Evolutionary conservation across 2,329 filamentous ascomycete genomes (phyloP).

Genomic region (Colletotrichum sansevieriae): DNA sequence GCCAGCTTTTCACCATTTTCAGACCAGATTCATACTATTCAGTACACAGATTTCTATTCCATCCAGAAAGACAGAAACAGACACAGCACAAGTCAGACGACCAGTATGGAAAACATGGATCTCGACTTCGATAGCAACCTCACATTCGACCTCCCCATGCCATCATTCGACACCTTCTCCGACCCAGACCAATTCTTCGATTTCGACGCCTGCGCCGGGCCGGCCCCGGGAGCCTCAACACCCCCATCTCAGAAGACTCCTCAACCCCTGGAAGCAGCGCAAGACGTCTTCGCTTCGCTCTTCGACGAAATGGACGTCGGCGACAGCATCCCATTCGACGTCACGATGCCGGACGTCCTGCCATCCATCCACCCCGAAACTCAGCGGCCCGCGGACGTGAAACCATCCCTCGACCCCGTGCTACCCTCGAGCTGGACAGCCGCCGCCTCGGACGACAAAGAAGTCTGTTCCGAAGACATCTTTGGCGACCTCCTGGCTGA

Average conservation of each 20-base stretch:
- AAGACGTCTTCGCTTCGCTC: background rate
- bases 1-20: background rate
- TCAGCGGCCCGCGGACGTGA: background rate
- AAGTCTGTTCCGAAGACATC: slow-evolving; percentile 7
- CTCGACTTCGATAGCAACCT: background rate
- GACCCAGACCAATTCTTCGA: slow-evolving; percentile 17
- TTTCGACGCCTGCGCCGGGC: slow-evolving; percentile 28
- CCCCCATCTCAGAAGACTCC: background rate
- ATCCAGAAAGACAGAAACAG: background rate
- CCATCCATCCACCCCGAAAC: too few relatives aligned
- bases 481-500: slow-evolving; percentile 2
- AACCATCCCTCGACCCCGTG: slow-evolving; percentile 7
- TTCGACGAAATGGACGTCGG: background rate
- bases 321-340: background rate
- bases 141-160: background rate
- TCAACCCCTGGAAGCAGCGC: background rate
- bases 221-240: slow-evolving; percentile 1
- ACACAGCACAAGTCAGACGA: background rate
- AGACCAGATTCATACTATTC: background rate
- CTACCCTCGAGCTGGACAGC: background rate
- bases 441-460: slow-evolving; percentile 4
- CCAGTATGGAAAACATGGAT: background rate
- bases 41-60: too few relatives aligned
- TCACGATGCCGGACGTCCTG: slow-evolving; percentile 1
- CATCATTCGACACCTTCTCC: slow-evolving; percentile 3